A percentile compares a stretch with the other conserved stretches of the same genome.
Conservation (phyloP, 768 basidiomycete species). For the Lepiota brunneoincarnata region DNA sequence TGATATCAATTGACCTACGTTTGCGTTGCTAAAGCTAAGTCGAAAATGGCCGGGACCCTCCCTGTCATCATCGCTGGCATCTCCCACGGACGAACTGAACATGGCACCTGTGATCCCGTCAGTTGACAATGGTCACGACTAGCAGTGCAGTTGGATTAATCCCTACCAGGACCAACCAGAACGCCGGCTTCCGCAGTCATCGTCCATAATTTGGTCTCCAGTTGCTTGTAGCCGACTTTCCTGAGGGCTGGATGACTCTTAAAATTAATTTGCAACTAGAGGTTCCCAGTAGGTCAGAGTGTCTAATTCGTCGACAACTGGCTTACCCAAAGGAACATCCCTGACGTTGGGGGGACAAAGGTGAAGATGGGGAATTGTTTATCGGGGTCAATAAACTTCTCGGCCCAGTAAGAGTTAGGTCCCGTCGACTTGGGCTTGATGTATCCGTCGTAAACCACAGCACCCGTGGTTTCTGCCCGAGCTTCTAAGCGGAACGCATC, state of each 20-base stretch:
- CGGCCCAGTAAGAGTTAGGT: constrained; percentile 10
- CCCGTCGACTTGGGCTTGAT: constrained; percentile 38
- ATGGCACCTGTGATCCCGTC: constrained; percentile 26
- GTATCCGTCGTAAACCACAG: constrained; percentile 42
- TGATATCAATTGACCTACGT: constrained; percentile 32
- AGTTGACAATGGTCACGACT: background rate
- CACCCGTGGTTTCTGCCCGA: constrained; percentile 23
- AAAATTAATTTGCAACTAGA: constrained; percentile 62
- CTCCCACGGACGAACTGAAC: constrained; percentile 34
- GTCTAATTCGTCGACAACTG: background rate
- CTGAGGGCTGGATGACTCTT: constrained; percentile 47
- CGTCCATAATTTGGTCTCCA: constrained; percentile 60
- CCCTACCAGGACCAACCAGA: constrained; percentile 59
- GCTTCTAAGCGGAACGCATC: constrained; percentile 60
- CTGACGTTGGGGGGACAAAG: constrained; percentile 75
- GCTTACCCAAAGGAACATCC: constrained; percentile 79
- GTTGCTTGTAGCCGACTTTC: constrained; percentile 33
- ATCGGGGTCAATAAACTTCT: constrained; percentile 11
- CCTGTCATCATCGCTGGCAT: constrained; percentile 17
- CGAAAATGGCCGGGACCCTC: constrained; percentile 48
- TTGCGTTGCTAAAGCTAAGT: constrained; percentile 52
- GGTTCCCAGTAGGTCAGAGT: background rate
- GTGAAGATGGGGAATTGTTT: constrained; percentile 43
- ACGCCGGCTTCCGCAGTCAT: constrained; percentile 60
- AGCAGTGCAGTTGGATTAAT: background rate